These are phyloP conservation scores for Xylariaceae sp. DNA, from an alignment of 2,329 filamentous ascomycete genomes.

Conservation along the genomic window DNA sequence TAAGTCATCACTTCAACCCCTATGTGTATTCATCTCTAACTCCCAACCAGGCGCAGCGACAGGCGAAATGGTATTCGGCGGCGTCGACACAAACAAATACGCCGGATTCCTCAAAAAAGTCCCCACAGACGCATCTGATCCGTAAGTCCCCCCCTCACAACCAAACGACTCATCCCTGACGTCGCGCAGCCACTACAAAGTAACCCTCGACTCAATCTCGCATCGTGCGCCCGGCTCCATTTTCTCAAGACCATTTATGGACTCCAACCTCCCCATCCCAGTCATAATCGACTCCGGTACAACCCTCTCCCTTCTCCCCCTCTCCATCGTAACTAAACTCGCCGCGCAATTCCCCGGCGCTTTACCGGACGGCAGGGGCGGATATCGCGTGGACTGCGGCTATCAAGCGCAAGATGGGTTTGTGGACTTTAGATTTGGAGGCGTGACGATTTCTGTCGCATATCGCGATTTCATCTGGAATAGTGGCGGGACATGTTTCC, in stretches of 20 bases:
- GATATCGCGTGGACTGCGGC: conserved; percentile 42
- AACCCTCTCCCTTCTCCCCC: conserved; percentile 44
- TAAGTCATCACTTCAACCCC: conserved; percentile 17
- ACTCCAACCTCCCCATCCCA: conserved; percentile 32
- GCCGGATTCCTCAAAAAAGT: conserved; percentile 41
- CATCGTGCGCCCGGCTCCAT: conserved; percentile 18
- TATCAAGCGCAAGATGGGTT: conserved; percentile 35
- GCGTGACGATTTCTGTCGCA: conserved; percentile 31
- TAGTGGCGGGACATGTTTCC: conserved; percentile 25
- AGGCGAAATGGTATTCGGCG: conserved; percentile 50
- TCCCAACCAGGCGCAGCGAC: conserved; percentile 32
- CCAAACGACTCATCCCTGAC: background rate
- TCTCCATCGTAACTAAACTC: conserved; percentile 38
- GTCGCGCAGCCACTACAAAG: conserved; percentile 27
- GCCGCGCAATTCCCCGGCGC: conserved; percentile 40
- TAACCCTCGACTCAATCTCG: conserved; percentile 25
- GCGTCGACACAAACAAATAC: conserved; percentile 49
- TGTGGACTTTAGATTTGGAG: conserved; percentile 42
- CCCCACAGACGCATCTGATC: conserved; percentile 36
- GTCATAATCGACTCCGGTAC: conserved; percentile 51
- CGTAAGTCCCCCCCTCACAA: conserved; percentile 32
- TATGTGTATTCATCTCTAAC: background rate
- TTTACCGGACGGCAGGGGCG: conserved; percentile 37
- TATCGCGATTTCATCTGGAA: conserved; percentile 33
- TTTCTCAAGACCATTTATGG: conserved; percentile 10